A percentile compares a stretch with the other conserved stretches of the same genome.
Evolutionary conservation across 148 eudicot species (phyloP).

Genomic region (Nepenthes mirabilis): DNA sequence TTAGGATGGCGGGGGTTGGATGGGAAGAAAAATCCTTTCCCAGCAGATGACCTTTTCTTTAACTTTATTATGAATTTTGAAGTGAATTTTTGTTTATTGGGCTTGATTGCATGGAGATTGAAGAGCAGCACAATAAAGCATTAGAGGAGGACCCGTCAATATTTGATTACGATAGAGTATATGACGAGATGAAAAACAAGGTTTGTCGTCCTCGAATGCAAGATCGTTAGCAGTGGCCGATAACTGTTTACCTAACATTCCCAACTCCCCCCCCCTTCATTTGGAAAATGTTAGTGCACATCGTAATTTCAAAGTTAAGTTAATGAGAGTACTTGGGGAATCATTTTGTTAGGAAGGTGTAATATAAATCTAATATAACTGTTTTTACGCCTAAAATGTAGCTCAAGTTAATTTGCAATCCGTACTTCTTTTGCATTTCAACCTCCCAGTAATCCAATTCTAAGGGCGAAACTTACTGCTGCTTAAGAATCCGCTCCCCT

Average conservation of each 20-base stretch:
- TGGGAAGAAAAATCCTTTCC: background rate
- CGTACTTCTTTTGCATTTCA: conserved; percentile 31
- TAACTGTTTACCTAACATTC: too few species aligned
- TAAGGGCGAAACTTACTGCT: too few species aligned
- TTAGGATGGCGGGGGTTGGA: background rate
- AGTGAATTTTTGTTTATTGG: background rate
- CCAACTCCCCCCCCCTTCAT: too few species aligned
- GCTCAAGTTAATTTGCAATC: conserved; percentile 4
- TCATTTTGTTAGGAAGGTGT: too few species aligned
- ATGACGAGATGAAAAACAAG: conserved; percentile 78
- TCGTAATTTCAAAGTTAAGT: too few species aligned
- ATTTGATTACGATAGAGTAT: conserved; percentile 88
- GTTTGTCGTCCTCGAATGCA: conserved; percentile 36
- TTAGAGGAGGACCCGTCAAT: conserved; percentile 85
- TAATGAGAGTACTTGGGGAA: too few species aligned
- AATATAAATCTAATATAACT: too few species aligned
- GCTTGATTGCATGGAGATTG: conserved; percentile 28
- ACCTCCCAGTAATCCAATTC: too few species aligned
- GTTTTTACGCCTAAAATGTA: too few species aligned
- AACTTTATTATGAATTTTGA: background rate
- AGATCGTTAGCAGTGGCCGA: conserved; percentile 73
- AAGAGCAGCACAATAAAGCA: conserved; percentile 88
- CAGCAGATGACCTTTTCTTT: background rate
- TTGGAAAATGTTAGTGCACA: too few species aligned
- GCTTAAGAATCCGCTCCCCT: too few species aligned